Evolutionary conservation across 208 protist genomes (phyloP).

Genomic region (Wallacemonas sp.): DNA sequence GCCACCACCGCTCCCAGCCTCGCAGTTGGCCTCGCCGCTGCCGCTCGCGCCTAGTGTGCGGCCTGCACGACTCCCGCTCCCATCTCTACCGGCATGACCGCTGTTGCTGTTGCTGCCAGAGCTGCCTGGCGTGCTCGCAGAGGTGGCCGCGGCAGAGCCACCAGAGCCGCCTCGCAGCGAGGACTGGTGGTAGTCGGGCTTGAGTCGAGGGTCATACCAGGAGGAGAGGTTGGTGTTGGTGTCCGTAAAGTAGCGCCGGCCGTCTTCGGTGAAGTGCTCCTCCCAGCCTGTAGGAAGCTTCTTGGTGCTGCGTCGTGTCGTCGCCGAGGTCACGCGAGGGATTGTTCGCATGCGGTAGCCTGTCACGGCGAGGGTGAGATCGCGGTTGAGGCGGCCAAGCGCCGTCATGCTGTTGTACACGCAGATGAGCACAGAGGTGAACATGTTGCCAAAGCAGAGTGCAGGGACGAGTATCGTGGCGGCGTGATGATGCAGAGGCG

Average conservation of each 20-base stretch:
- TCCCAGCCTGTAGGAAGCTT: constrained; percentile 71
- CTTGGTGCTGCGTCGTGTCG: constrained; percentile 34
- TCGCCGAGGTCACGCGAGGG: constrained; percentile 53
- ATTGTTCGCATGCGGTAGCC: constrained; percentile 75
- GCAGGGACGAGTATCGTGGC: constrained; percentile 70
- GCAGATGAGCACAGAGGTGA: constrained; percentile 77
- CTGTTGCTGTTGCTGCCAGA: not conserved
- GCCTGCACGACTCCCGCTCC: not conserved
- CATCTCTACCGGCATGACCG: not conserved
- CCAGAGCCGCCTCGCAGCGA: not conserved
- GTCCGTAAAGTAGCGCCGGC: constrained; percentile 73
- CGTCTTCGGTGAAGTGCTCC: constrained; percentile 79
- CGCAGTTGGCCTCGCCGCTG: not conserved
- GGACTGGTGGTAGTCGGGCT: constrained; percentile 8
- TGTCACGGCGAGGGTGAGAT: constrained; percentile 66
- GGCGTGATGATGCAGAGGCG: constrained; percentile 72
- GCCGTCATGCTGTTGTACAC: constrained; percentile 83
- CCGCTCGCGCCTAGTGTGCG: not conserved
- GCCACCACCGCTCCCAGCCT: not conserved
- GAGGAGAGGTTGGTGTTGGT: constrained; percentile 52
- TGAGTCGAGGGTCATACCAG: constrained; percentile 66
- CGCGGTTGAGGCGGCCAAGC: constrained; percentile 59
- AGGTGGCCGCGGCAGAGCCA: not conserved
- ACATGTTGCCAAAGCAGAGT: constrained; percentile 82
- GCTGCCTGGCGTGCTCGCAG: not conserved